Conservation (phyloP, 2,329 filamentous ascomycete genomes). For the Ilyonectria mors-panacis region DNA sequence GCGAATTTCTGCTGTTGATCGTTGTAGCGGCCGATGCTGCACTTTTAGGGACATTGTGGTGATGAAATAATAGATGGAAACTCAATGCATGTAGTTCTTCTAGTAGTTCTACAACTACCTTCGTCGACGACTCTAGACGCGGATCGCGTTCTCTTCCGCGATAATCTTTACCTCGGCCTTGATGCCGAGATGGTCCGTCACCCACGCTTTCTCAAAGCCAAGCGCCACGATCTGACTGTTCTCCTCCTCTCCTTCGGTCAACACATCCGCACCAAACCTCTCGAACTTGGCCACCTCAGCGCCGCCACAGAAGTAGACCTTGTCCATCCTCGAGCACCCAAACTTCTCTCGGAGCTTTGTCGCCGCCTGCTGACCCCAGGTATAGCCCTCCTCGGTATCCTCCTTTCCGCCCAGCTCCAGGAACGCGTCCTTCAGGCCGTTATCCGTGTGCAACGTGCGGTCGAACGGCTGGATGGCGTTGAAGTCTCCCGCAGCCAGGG, state of each 20-base stretch:
- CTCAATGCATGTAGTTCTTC: neutral
- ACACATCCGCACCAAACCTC: constrained; percentile 63
- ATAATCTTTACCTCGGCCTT: constrained; percentile 31
- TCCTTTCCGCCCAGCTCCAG: constrained; percentile 66
- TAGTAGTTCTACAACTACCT: neutral
- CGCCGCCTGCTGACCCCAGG: constrained; percentile 70
- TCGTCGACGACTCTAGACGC: constrained; percentile 18
- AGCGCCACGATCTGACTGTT: constrained; percentile 45
- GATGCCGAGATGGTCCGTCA: constrained; percentile 64
- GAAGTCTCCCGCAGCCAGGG: constrained; percentile 68
- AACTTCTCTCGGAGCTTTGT: constrained; percentile 58
- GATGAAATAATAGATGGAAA: no score
- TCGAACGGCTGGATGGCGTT: constrained; percentile 72
- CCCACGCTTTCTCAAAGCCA: constrained; percentile 60
- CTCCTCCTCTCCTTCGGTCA: constrained; percentile 49
- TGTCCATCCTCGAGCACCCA: constrained; percentile 68
- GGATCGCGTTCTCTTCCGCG: constrained; percentile 12
- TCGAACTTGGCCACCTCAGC: constrained; percentile 53
- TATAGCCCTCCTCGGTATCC: constrained; percentile 66
- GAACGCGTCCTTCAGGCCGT: constrained; percentile 66
- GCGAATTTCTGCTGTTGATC: no score
- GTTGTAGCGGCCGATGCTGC: no score
- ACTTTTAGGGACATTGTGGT: no score
- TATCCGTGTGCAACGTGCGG: constrained; percentile 61
- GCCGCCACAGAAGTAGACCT: constrained; percentile 63